Evolutionary conservation across 768 basidiomycete genomes (phyloP), one percentile per base, ranked within the genome.

Genomic region (Coprinellus micaceus): DNA sequence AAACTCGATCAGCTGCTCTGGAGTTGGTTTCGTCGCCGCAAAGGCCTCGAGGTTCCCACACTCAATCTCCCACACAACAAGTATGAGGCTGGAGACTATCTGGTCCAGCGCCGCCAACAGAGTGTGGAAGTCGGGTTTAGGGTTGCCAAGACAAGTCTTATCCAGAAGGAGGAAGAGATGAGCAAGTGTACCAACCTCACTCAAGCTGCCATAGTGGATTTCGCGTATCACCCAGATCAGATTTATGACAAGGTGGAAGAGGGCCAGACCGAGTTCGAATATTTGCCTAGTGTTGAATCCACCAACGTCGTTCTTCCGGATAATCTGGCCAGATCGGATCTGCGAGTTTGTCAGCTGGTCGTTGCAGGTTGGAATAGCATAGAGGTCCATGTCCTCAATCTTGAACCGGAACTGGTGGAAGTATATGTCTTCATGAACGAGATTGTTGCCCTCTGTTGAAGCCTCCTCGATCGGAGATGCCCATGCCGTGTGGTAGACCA

Each of bases 51-150:
- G 51, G 45, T 51, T 29, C 3, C 56, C 48, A 48, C 50, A 57
- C 47, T 67, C 64, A 2, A 25, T 12, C 5, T 53, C 58, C 71
- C 68, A 72, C 0, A 63, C 65, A 43, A 64, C 41, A 0, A 72
- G 43, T 6, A 72, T 54, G 4, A 68, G n/a, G 1, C 67, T 71
- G 3, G 56, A 53, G 3, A 69, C 60, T 9, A 71, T 65, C 29
- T 72, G 66, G 24, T 5, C 26, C n/a, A 57, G 40, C 5, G 50
- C 51, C 55, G 62, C 30, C 0, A 67, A 24, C 2, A 72, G 60
- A 0, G 68, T 60, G 19, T 73, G 66, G 26, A 68, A 72, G 48
- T 74, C 65, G 0, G 69, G 72, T 4, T 74, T 62, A 21, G 68
- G 43, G 0, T 52, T 45, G 1, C 61, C 63, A 2, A 74, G 64